phyloP scores from a whole-genome alignment of 139 green algal genomes.

The Tetradesmus obliquus region DNA sequence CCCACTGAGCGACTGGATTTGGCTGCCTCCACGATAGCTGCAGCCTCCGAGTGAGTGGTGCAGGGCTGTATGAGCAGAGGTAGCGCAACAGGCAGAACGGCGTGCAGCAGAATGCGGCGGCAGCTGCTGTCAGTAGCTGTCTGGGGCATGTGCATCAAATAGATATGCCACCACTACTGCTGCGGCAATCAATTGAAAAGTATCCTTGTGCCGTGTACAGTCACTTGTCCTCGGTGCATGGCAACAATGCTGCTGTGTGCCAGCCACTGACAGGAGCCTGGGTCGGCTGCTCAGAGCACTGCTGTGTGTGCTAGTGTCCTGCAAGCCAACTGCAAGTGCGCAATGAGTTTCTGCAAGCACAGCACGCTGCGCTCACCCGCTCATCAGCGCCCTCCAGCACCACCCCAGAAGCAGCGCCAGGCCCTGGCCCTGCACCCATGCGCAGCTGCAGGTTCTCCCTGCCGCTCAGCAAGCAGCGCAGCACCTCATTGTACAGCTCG shows the following conservation, averaged over 20 bases:
- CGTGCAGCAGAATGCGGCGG: not conserved
- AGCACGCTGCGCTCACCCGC: constrained; percentile 1
- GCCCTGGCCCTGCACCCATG: not conserved
- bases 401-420: not conserved
- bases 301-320: not conserved
- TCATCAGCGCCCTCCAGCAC: constrained; percentile 37
- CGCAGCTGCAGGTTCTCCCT: constrained; percentile 26
- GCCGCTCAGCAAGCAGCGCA: constrained; percentile 42
- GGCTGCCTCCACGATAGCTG: not conserved
- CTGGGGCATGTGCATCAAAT: not conserved
- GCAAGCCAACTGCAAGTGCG: not conserved
- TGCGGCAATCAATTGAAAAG: not conserved
- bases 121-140: not conserved
- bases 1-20: constrained; percentile 26
- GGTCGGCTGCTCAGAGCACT: too few species aligned
- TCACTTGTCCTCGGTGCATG: too few species aligned
- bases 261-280: too few species aligned
- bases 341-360: not conserved
- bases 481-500: constrained; percentile 45
- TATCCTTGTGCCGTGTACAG: too few species aligned
- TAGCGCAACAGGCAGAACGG: too few species aligned
- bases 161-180: not conserved
- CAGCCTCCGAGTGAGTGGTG: not conserved
- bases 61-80: not conserved
- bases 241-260: too few species aligned